Base-by-base conservation (phyloP, 805 yeast genomes). In the Yarrowia sp. region DNA sequence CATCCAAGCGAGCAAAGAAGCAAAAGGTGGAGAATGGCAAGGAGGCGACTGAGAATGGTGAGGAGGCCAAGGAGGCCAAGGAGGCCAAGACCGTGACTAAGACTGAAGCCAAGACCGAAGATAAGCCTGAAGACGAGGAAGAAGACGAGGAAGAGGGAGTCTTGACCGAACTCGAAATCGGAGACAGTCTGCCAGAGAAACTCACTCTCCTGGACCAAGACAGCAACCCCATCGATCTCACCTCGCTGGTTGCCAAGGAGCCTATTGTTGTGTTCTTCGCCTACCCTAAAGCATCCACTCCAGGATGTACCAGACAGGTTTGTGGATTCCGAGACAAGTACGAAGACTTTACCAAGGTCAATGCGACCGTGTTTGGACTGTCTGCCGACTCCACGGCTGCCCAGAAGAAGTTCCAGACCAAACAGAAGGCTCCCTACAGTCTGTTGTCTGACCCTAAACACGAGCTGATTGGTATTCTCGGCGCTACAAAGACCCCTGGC, bases 221-320 rank as follows among this genome's bases (percentile, higher is more conserved):
- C 68, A 91, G 83, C n/a, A 79, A 84, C 38, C 82, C 81, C 36
- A 81, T 88, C 19, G 79, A 83, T 38, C 71, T 88, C 67, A 78
- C 75, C 21, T 75, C 79, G 4, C 17, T 68, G 79, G 59, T 79
- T 78, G 9, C 68, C 70, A 19, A 75, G 75, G 33, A 26, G 9
- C 78, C 82, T 38, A 75, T 78, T 19, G 76, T 84, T 14, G 80
- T 86, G 30, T 78, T 86, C 21, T 87, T 75, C 63, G 71, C 96
- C 19, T 93, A 92, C 73, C 98, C 98, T 63, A 87, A 82, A 72
- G 98, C 98, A 0, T 85, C 88, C 26, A 93, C 98, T 0, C 97
- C 97, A 1, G 99, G 99, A 3, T 95, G 99, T 76, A 93, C 99
- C 1, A 83, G 91, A 70, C 99, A 93, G 77, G 98, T 92, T 2